phyloP scores from a whole-genome alignment of 202 grass and related monocot genomes.

The Musa balbisiana region DNA sequence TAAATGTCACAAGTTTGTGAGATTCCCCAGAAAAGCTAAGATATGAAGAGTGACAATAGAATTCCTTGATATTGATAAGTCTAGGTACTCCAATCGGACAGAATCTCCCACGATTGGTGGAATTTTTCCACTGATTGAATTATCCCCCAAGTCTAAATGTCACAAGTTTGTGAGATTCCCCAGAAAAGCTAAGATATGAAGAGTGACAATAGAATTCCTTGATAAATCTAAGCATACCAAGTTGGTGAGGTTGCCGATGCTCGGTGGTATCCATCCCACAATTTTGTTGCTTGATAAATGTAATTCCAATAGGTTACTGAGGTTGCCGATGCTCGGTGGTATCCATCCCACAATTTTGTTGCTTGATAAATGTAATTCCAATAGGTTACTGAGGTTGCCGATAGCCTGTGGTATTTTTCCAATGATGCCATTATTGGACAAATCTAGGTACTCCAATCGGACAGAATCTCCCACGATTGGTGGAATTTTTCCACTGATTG shows the following conservation, averaged over 20 bases:
- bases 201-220: rapidly evolving
- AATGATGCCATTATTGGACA: not conserved
- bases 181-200: too few relatives aligned
- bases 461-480: not conserved
- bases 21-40: too few relatives aligned
- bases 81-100: not conserved
- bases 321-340: not conserved
- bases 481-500: not conserved
- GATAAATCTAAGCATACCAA: not conserved
- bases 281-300: not conserved
- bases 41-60: too few relatives aligned
- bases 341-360: not conserved
- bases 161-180: too few relatives aligned
- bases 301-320: not conserved
- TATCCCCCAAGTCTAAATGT: too few relatives aligned
- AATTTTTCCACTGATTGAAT: not conserved
- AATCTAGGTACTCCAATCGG: not conserved
- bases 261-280: not conserved
- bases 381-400: too few relatives aligned
- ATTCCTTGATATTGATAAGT: too few relatives aligned
- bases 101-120: not conserved
- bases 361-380: too few relatives aligned
- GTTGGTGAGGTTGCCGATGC: not conserved
- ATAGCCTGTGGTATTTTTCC: too few relatives aligned
- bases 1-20: too few relatives aligned